A percentile compares a stretch with the other conserved stretches of the same genome.
These are phyloP conservation scores for Symbiotaphrina buchneri DNA, from an alignment of 495 filamentous ascomycete species.

Conservation along the genomic window DNA sequence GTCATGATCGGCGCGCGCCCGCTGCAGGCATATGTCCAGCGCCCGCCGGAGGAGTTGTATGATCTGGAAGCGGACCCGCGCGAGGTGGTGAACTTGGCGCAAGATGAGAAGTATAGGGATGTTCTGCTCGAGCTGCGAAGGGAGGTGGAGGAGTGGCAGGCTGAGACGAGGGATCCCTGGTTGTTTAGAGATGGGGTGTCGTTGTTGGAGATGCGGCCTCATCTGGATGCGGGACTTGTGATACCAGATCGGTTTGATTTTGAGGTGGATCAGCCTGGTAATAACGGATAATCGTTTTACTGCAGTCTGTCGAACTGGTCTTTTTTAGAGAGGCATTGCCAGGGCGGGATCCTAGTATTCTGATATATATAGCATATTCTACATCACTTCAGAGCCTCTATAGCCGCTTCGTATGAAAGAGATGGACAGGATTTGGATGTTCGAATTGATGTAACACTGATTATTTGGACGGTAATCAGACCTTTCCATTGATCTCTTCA, in stretches of 20 bases:
- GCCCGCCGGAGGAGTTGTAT: slow-evolving; percentile 19
- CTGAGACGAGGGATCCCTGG: slow-evolving; percentile 18
- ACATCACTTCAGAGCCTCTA: no score
- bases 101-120: slow-evolving; percentile 7
- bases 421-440: no score
- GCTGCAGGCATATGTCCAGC: slow-evolving; percentile 17
- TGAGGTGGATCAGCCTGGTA: slow-evolving; percentile 12
- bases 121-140: slow-evolving; percentile 10
- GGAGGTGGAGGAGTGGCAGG: slow-evolving; percentile 17
- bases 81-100: slow-evolving; percentile 16
- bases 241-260: slow-evolving; percentile 20
- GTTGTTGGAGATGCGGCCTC: slow-evolving; percentile 10
- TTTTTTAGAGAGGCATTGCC: no score
- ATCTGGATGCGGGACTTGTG: slow-evolving; percentile 13
- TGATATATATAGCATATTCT: no score
- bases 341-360: no score
- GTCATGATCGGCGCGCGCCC: slow-evolving; percentile 15
- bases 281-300: no score
- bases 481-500: no score
- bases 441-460: no score
- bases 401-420: no score
- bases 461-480: no score
- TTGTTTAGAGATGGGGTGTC: slow-evolving; percentile 17
- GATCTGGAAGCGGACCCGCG: slow-evolving; percentile 18
- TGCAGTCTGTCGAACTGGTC: no score